Percentiles rank a stretch among this genome's conserved stretches.
phyloP scores from a whole-genome alignment of 208 protist species.

The Trypanosoma cruzi region DNA sequence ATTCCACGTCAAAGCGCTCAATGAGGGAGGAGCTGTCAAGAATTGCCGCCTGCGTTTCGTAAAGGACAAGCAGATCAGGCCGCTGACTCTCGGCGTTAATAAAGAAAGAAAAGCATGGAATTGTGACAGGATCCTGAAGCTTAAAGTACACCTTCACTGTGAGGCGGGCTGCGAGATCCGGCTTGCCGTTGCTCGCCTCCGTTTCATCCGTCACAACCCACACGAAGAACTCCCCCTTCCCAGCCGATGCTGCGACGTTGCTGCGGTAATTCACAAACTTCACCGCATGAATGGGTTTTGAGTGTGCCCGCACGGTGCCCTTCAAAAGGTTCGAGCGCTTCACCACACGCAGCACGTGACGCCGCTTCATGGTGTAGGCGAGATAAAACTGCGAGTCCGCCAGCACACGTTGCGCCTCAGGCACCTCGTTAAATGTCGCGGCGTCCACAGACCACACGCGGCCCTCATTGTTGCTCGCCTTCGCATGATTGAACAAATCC shows the following conservation, averaged over 20 bases:
- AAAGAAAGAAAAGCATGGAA: constrained; percentile 81
- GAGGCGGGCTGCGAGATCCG: constrained; percentile 21
- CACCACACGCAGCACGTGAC: constrained; percentile 64
- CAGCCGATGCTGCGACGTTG: constrained; percentile 79
- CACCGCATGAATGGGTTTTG: constrained; percentile 58
- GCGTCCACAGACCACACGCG: constrained; percentile 47
- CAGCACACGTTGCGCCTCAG: constrained; percentile 56
- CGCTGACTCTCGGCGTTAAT: constrained; percentile 66
- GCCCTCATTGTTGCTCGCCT: constrained; percentile 32
- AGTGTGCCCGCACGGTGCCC: constrained; percentile 52
- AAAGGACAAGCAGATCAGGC: constrained; percentile 80
- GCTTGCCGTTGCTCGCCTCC: not conserved
- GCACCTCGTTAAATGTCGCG: constrained; percentile 64
- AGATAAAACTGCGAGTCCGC: constrained; percentile 79
- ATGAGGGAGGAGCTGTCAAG: constrained; percentile 84
- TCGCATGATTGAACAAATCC: constrained; percentile 40
- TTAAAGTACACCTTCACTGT: constrained; percentile 77
- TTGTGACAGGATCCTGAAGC: constrained; percentile 63
- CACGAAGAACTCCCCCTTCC: constrained; percentile 69
- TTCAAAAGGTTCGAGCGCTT: constrained; percentile 62
- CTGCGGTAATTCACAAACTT: constrained; percentile 90
- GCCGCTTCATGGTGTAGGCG: constrained; percentile 82
- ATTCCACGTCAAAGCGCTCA: constrained; percentile 36
- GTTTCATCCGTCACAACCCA: constrained; percentile 53
- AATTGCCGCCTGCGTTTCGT: constrained; percentile 65